Percentiles rank a stretch among this genome's conserved stretches.
phyloP scores from a whole-genome alignment of 2,329 filamentous ascomycete species.

The Chrysoporthe deuterocubensis region DNA sequence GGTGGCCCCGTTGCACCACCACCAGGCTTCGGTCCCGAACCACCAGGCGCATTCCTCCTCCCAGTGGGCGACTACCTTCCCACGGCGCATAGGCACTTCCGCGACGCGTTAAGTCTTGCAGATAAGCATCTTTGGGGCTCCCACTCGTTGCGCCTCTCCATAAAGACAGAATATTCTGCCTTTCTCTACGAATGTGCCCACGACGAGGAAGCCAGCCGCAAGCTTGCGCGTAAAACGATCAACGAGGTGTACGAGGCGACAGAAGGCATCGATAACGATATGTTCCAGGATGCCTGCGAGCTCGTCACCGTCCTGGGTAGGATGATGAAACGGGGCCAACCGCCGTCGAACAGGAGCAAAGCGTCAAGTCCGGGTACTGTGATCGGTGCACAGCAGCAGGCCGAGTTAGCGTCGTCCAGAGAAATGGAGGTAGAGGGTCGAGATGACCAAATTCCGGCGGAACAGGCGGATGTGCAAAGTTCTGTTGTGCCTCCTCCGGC shows the following conservation, averaged over 20 bases:
- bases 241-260: conserved; percentile 88
- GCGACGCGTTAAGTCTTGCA: conserved; percentile 74
- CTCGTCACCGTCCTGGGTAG: conserved; percentile 83
- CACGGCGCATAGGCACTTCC: conserved; percentile 79
- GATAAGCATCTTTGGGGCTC: conserved; percentile 81
- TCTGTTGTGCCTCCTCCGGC: not conserved
- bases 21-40: conserved; percentile 55
- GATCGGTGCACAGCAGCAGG: conserved; percentile 6
- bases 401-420: not conserved
- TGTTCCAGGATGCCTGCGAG: conserved; percentile 89
- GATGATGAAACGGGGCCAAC: conserved; percentile 78
- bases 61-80: conserved; percentile 81
- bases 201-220: conserved; percentile 75
- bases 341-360: conserved; percentile 40
- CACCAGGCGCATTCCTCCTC: conserved; percentile 75
- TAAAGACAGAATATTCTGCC: conserved; percentile 89
- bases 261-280: conserved; percentile 93
- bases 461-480: not conserved
- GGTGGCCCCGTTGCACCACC: conserved; percentile 63
- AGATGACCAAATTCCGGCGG: not conserved
- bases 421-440: not conserved
- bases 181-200: conserved; percentile 94
- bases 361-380: conserved; percentile 36
- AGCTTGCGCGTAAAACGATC: conserved; percentile 80
- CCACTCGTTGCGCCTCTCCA: conserved; percentile 84